A percentile compares a stretch with the other conserved stretches of the same genome.
These are phyloP conservation scores for Mycena olivaceomarginata DNA, from an alignment of 768 basidiomycete species.

Conservation along the genomic window DNA sequence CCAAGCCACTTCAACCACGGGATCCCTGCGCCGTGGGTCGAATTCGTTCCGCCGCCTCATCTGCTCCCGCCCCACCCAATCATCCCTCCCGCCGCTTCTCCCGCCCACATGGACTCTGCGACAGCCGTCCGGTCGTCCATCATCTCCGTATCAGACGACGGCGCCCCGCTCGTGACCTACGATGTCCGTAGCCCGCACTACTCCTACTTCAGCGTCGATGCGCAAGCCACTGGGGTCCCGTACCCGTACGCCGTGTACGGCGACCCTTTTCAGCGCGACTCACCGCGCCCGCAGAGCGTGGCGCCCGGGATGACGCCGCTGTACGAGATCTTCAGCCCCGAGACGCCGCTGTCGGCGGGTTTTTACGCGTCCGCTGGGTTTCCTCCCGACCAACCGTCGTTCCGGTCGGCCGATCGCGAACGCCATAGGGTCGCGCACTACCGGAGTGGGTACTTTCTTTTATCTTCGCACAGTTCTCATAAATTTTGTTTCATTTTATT, in stretches of 20 bases:
- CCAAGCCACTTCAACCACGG: conserved; percentile 17
- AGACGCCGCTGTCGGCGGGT: conserved; percentile 16
- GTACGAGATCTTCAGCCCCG: conserved; percentile 40
- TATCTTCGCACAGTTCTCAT: too few species aligned
- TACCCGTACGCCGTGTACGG: conserved; percentile 8
- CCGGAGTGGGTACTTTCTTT: conserved; percentile 26
- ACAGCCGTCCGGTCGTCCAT: conserved; percentile 31
- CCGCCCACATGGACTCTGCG: conserved; percentile 1
- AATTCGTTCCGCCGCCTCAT: conserved; percentile 19
- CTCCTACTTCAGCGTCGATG: conserved; percentile 18
- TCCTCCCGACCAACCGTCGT: not conserved
- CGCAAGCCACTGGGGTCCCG: not conserved
- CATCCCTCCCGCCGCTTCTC: conserved; percentile 13
- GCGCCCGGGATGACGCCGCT: conserved; percentile 29
- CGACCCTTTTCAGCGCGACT: conserved; percentile 11
- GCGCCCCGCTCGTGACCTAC: not conserved
- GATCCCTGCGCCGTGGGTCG: conserved; percentile 14
- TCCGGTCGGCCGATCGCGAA: not conserved
- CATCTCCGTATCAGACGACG: conserved; percentile 33
- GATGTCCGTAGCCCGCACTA: conserved; percentile 12
- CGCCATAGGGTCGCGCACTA: conserved; percentile 29
- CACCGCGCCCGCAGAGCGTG: conserved; percentile 15
- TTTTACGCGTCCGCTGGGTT: conserved; percentile 19
- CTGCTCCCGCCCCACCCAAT: not conserved
- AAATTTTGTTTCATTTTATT: not conserved